Conservation (phyloP, 1,139 yeast genomes). For the Geotrichum fermentans region DNA sequence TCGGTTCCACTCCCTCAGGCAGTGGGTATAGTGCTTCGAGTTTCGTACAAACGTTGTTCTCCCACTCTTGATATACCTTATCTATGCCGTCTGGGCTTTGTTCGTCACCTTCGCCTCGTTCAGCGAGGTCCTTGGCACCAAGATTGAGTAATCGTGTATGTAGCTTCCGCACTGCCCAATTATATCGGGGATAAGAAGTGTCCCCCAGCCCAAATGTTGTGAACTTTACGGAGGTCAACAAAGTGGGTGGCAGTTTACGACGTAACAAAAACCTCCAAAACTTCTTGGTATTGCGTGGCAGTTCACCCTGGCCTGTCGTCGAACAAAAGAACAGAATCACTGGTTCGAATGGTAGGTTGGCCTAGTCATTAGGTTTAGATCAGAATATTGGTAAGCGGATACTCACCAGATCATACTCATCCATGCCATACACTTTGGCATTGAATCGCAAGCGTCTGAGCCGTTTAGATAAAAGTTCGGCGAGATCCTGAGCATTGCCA, state of each 20-base stretch:
- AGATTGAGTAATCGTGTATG: conserved; percentile 73
- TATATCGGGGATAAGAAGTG: conserved; percentile 78
- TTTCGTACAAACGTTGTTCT: conserved; percentile 46
- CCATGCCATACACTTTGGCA: conserved; percentile 47
- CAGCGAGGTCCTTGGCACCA: conserved; percentile 70
- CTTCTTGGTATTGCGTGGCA: conserved; percentile 69
- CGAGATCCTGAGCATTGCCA: conserved; percentile 86
- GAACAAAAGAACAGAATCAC: conserved; percentile 68
- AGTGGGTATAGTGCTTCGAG: conserved; percentile 35
- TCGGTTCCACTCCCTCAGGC: conserved; percentile 27
- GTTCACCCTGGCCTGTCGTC: conserved; percentile 94
- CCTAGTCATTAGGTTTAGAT: conserved; percentile 30
- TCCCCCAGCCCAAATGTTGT: conserved; percentile 93
- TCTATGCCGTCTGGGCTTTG: conserved; percentile 75
- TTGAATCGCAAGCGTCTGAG: conserved; percentile 54
- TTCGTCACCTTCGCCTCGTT: conserved; percentile 87
- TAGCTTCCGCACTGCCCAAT: conserved; percentile 77
- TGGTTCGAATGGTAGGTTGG: conserved; percentile 44
- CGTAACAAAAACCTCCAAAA: conserved; percentile 72
- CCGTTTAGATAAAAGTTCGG: conserved; percentile 55
- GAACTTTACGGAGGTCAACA: conserved; percentile 58
- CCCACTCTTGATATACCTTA: conserved; percentile 73
- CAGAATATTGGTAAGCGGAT: not conserved
- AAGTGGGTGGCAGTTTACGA: conserved; percentile 53
- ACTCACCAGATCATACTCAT: conserved; percentile 44